Percentiles rank a stretch among this genome's conserved stretches.
phyloP scores from a whole-genome alignment of 202 grass and related monocot species.

The Schoenoplectus triqueter region DNA sequence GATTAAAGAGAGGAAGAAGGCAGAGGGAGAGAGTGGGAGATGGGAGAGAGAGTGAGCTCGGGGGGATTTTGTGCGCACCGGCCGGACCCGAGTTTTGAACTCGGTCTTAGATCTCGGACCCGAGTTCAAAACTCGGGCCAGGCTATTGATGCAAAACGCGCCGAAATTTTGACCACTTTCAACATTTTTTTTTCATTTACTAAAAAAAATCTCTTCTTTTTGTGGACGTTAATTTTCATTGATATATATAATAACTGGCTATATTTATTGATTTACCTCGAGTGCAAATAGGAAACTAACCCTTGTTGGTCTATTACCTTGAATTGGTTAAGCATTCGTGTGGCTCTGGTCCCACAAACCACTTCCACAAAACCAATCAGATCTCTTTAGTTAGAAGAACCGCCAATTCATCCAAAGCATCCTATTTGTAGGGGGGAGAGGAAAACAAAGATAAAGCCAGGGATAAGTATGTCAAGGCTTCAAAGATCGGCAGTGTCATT shows the following conservation, averaged over 20 bases:
- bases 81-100: too few species aligned
- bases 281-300: neutral
- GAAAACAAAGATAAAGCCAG: neutral
- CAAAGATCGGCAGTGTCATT: slow-evolving; percentile 79
- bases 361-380: neutral
- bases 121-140: too few species aligned
- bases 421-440: slow-evolving; percentile 2
- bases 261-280: neutral
- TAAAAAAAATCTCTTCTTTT: too few species aligned
- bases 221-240: neutral
- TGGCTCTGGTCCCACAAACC: neutral
- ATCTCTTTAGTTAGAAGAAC: slow-evolving; percentile 8
- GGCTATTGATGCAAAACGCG: too few species aligned
- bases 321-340: slow-evolving; percentile 19
- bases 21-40: too few species aligned
- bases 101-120: too few species aligned
- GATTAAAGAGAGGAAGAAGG: too few species aligned
- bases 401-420: neutral
- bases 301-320: neutral
- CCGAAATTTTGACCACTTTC: too few species aligned
- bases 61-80: too few species aligned
- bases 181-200: too few species aligned
- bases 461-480: slow-evolving; percentile 58
- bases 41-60: too few species aligned
- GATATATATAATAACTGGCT: neutral